A percentile compares a stretch with the other conserved stretches of the same genome.
Conservation (phyloP, 768 basidiomycete species). For the Clitopilus passeckerianus region DNA sequence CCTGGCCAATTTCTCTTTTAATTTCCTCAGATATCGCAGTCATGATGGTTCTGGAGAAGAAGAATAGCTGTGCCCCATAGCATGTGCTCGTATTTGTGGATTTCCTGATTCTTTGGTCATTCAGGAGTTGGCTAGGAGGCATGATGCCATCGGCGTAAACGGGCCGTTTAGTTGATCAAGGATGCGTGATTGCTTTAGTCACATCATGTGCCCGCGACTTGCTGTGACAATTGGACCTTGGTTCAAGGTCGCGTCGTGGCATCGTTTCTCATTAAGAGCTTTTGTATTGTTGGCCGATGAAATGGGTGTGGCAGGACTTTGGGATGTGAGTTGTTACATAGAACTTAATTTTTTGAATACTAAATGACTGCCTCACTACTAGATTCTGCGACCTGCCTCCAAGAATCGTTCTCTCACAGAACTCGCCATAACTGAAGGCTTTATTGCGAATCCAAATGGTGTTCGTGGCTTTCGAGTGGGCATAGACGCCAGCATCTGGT, state of each 20-base stretch:
- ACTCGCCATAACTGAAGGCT: constrained; percentile 71
- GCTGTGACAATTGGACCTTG: neutral
- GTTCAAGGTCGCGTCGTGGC: neutral
- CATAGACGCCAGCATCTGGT: constrained; percentile 86
- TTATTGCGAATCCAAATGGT: constrained; percentile 57
- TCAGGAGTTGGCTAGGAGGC: neutral
- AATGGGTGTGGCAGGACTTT: constrained; percentile 35
- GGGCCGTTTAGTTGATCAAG: neutral
- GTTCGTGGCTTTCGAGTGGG: constrained; percentile 77
- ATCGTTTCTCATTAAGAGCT: neutral
- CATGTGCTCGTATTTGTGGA: neutral
- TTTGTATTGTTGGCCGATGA: neutral
- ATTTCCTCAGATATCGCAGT: constrained; percentile 25
- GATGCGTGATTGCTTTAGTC: neutral
- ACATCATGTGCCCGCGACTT: neutral
- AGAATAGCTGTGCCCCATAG: neutral
- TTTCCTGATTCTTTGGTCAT: neutral
- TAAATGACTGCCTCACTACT: constrained; percentile 10
- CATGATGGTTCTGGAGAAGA: constrained; percentile 1
- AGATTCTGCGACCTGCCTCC: constrained; percentile 70
- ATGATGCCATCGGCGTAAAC: neutral
- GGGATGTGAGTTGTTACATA: constrained; percentile 32
- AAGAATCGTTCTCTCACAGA: constrained; percentile 72
- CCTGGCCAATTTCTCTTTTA: constrained; percentile 44
- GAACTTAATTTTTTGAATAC: neutral